A percentile compares a stretch with the other conserved stretches of the same genome.
These are phyloP conservation scores for Gossypium gossypioides DNA, from an alignment of 441 rosid genomes.

Conservation along the genomic window DNA sequence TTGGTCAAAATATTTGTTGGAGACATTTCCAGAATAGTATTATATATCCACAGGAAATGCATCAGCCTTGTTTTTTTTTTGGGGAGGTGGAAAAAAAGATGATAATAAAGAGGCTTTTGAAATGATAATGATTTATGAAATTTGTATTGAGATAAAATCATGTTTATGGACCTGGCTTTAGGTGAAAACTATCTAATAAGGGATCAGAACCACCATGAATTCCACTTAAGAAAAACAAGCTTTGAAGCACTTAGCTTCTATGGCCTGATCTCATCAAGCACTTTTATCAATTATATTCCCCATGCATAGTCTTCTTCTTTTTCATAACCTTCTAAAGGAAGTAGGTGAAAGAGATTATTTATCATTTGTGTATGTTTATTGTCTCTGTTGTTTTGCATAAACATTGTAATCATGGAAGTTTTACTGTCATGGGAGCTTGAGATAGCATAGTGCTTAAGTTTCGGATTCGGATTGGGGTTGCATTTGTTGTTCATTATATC, in stretches of 20 bases:
- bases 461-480: neutral
- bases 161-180: neutral
- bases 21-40: neutral
- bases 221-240: constrained; percentile 1
- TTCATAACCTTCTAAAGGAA: neutral
- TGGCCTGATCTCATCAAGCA: constrained; percentile 16
- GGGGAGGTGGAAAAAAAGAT: neutral
- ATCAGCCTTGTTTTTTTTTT: neutral
- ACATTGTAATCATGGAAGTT: constrained; percentile 1
- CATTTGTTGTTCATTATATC: constrained; percentile 4
- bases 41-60: neutral
- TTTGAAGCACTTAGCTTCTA: constrained; percentile 4
- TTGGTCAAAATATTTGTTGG: neutral
- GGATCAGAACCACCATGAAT: constrained; percentile 13
- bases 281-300: neutral
- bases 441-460: neutral
- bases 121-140: neutral
- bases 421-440: neutral
- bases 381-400: neutral
- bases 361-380: neutral
- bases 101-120: neutral
- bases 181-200: neutral
- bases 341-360: neutral
- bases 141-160: neutral
- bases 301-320: neutral